Evolutionary conservation across 1,139 yeast genomes (phyloP), one percentile per base, ranked within the genome.

Genomic region (Debaryomyces fabryi): DNA sequence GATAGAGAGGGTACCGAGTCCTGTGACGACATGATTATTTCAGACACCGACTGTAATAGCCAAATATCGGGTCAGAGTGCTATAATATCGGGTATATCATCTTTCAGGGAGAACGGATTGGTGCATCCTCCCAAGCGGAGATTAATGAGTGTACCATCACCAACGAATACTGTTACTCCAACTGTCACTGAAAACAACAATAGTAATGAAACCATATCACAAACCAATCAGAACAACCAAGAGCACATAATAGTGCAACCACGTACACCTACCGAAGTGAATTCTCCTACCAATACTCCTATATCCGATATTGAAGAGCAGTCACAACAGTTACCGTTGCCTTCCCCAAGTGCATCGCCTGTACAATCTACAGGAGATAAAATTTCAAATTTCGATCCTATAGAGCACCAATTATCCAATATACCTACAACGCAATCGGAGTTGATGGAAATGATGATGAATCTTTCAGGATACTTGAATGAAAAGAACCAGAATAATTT

Each of bases 311-410:
- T 67, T 16, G 76, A 71, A 39, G 73, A 69, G 15, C 67, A 60
- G 34, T 65, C 70, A 1, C 76, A 70, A 46, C 82, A 75, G 50
- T 67, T 81, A 16, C 87, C 87, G 0, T 68, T 83, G 27, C 88
- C 88, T 0, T 83, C 87, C 5, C 89, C 89, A 0, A 80, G 85
- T 57, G 89, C 88, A 0, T 82, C 88, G 0, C 88, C 88, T 0
- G 76, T 75, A 6, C 85, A 78, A 52, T 63, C 60, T 37, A 52
- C 54, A 21, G 47, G 50, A 20, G 38, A 52, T 33, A 51, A 42
- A 36, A 39, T 49, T 9, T 50, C 54, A 25, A 44, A 30, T 39
- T 41, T 52, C 53, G 41, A 56, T 15, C 57, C 61, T 18, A 57
- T 64, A 38, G 69, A 71, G 25, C 55, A 58, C 18, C 62, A 58